Evolutionary conservation across 2,329 filamentous ascomycete species (phyloP), one percentile per base, ranked within the genome.

Genomic region (Penicillium oxalicum): DNA sequence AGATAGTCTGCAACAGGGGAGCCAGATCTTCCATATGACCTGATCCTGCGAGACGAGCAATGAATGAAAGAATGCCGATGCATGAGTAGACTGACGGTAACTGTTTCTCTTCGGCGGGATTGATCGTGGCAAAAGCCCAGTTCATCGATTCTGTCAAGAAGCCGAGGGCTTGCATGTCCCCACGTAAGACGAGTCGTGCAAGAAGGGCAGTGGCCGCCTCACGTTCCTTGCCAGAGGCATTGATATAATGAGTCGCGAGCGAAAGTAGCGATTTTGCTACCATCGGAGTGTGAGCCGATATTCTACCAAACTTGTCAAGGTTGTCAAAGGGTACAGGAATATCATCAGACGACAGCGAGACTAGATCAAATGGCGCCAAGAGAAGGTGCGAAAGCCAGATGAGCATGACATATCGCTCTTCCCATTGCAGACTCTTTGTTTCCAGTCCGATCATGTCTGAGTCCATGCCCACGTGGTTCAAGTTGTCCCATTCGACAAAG

Each of bases 361-460:
- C 79, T 45, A 98, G 74, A 60, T 96, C 91, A 69, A 98, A 98
- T 0, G 93, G 93, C 1, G 89, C 89, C 29, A 91, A 77, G 49
- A 91, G 75, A 12, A 93, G 73, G 68, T 93, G 87, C 0, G 86
- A 87, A 28, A 91, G 79, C 93, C 93, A 98, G 8, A 95, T 75
- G 4, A 97, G 74, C 38, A 91, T 82, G 13, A 96, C 75, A 63
- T 96, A 97, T 46, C 87, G 79, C 68, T 96, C 87, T 65, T 95
- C 85, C 93, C 93, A 98, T 1, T 77, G 76, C 76, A 86, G 82
- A 1, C 59, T 55, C 25, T 60, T 60, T 4, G 55, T 44, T n/a
- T 56, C 58, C 45, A 51, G 57, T 8, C 47, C 62, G 2, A 40
- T 34, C 11, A 52, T 42, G n/a, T 52, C 43, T 12, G 53, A 50